A percentile compares a stretch with the other conserved stretches of the same genome.
phyloP scores from a whole-genome alignment of 306 rosid species.

The Fagus sylvatica region DNA sequence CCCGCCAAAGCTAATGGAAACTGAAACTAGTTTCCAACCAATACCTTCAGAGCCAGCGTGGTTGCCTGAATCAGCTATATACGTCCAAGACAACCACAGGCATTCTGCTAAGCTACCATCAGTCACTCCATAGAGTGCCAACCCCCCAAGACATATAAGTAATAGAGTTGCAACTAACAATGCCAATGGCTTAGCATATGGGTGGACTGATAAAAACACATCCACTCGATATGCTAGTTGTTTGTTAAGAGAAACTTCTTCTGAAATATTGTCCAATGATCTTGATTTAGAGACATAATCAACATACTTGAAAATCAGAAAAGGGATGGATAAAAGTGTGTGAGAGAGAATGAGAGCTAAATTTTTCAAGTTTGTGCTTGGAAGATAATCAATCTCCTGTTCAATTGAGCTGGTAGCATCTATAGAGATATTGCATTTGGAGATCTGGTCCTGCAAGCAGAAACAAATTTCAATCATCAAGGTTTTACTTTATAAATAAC shows the following conservation, averaged over 20 bases:
- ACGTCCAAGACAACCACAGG: constrained; percentile 93
- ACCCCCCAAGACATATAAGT: constrained; percentile 75
- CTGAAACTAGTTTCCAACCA: constrained; percentile 78
- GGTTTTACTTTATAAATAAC: not conserved
- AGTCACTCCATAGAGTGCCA: constrained; percentile 84
- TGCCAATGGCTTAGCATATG: constrained; percentile 83
- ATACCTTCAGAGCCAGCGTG: constrained; percentile 72
- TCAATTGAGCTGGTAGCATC: constrained; percentile 28
- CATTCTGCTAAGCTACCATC: constrained; percentile 62
- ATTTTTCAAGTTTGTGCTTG: constrained; percentile 45
- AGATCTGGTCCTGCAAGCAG: constrained; percentile 55
- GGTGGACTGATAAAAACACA: constrained; percentile 76
- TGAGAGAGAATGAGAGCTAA: constrained; percentile 56
- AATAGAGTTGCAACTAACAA: constrained; percentile 76
- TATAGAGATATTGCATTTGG: constrained; percentile 41
- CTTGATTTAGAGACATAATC: constrained; percentile 64
- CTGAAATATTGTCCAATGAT: constrained; percentile 53
- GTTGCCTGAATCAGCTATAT: constrained; percentile 87
- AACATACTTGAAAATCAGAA: constrained; percentile 55
- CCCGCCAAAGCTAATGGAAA: constrained; percentile 91
- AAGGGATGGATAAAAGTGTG: constrained; percentile 51
- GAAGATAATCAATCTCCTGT: constrained; percentile 30
- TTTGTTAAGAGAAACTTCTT: constrained; percentile 68
- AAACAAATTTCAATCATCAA: constrained; percentile 9
- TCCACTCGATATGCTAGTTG: constrained; percentile 73